A percentile compares a stretch with the other conserved stretches of the same genome.
These are phyloP conservation scores for Ehretia macrophylla DNA, from an alignment of 257 asterid genomes.

Conservation along the genomic window DNA sequence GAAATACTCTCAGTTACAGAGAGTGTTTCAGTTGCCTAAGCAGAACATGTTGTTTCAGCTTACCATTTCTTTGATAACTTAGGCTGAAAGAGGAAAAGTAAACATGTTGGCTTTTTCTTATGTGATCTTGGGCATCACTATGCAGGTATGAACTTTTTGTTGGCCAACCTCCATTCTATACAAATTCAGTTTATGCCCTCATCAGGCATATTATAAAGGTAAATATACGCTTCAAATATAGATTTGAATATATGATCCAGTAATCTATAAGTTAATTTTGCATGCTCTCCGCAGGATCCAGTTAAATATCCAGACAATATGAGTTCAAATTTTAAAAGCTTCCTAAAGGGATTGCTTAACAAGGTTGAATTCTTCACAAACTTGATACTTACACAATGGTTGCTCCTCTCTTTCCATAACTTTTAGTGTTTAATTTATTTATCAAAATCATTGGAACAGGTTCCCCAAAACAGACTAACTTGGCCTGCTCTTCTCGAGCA, in stretches of 20 bases:
- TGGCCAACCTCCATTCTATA: slow-evolving; percentile 98
- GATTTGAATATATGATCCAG: slow-evolving; percentile 8
- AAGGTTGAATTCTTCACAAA: slow-evolving; percentile 49
- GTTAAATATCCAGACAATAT: slow-evolving; percentile 93
- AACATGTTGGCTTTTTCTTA: not conserved
- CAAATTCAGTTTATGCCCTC: slow-evolving; percentile 97
- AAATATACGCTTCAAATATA: slow-evolving; percentile 8
- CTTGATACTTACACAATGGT: slow-evolving; percentile 5
- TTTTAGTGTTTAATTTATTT: slow-evolving; percentile 21
- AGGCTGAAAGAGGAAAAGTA: no score
- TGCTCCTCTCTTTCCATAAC: slow-evolving; percentile 13
- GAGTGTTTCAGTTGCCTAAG: no score
- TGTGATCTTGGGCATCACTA: not conserved
- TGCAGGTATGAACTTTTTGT: slow-evolving; percentile 96
- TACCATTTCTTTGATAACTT: no score
- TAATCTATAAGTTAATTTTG: slow-evolving; percentile 11
- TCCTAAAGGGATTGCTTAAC: slow-evolving; percentile 88
- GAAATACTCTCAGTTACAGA: no score
- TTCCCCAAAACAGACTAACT: slow-evolving; percentile 80
- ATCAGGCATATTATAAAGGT: slow-evolving; percentile 96
- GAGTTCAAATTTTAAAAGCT: slow-evolving; percentile 77
- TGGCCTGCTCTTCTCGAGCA: slow-evolving; percentile 99
- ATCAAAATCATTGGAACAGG: slow-evolving; percentile 39
- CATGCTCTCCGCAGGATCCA: slow-evolving; percentile 67
- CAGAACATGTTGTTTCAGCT: no score